Evolutionary conservation across 108 stramenopile genomes (phyloP).

Genomic region (Cylindrotheca fusiformis): DNA sequence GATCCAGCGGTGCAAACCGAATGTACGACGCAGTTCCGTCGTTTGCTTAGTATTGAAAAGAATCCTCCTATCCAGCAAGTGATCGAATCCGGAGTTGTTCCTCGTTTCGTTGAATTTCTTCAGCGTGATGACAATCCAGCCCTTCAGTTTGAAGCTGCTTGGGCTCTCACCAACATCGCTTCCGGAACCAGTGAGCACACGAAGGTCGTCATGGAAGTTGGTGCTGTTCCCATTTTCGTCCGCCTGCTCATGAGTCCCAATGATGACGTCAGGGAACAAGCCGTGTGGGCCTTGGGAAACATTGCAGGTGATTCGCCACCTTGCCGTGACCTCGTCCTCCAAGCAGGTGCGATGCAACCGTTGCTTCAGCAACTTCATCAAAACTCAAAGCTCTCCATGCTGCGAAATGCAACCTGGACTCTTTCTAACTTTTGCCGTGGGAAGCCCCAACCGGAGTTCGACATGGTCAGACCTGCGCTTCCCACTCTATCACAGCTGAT

Average conservation of each 20-base stretch:
- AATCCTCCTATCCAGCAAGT: constrained; percentile 99
- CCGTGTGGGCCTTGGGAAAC: constrained; percentile 99
- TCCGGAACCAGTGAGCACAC: constrained; percentile 97
- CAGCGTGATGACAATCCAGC: constrained; percentile 90
- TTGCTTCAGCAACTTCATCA: constrained; percentile 91
- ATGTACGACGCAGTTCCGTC: constrained; percentile 94
- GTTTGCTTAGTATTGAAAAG: constrained; percentile 94
- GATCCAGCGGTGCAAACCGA: constrained; percentile 85
- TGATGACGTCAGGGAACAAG: constrained; percentile 97
- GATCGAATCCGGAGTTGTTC: constrained; percentile 95
- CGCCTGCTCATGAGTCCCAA: constrained; percentile 87
- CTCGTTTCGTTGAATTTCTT: constrained; percentile 95
- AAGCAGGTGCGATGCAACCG: constrained; percentile 90
- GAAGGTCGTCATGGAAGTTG: constrained; percentile 95
- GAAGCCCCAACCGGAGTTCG: constrained; percentile 97
- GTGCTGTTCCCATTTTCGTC: constrained; percentile 98
- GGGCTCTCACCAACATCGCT: constrained; percentile 99
- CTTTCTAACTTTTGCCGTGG: constrained; percentile 99
- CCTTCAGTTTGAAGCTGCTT: constrained; percentile 99
- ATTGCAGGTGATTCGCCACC: constrained; percentile 98
- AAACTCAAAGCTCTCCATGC: constrained; percentile 92
- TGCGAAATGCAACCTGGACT: constrained; percentile 99
- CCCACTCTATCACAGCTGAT: constrained; percentile 93
- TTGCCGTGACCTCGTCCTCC: constrained; percentile 94
- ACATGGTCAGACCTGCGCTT: constrained; percentile 87